Evolutionary conservation across 306 rosid species (phyloP).

Genomic region (Malus asiatica): DNA sequence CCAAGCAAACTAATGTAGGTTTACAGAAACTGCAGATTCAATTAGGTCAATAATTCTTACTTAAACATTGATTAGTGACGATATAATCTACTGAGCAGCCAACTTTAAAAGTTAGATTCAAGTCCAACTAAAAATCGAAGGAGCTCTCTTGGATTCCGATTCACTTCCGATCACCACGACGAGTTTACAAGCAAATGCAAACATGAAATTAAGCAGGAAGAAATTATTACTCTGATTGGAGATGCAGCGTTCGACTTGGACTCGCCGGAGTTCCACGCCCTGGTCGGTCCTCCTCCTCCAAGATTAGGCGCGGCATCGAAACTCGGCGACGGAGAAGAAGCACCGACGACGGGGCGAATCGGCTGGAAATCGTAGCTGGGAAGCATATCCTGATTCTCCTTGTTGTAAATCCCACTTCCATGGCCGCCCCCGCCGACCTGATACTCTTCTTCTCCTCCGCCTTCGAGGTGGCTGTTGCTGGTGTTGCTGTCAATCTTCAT

Average conservation of each 20-base stretch:
- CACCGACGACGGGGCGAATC: conserved; percentile 43
- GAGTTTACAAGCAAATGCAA: not conserved
- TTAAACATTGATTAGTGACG: no score
- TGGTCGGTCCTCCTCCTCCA: conserved; percentile 20
- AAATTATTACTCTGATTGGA: conserved; percentile 32
- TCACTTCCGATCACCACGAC: not conserved
- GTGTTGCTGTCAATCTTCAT: not conserved
- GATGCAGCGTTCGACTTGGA: conserved; percentile 37
- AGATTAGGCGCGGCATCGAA: conserved; percentile 35
- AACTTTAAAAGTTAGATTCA: not conserved
- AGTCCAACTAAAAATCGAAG: not conserved
- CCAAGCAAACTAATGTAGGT: not conserved
- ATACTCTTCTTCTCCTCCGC: conserved; percentile 22
- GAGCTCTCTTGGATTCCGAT: not conserved
- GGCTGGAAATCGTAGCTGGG: conserved; percentile 90
- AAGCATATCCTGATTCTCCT: conserved; percentile 39
- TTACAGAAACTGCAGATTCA: not conserved
- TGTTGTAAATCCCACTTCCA: conserved; percentile 33
- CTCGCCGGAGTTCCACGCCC: conserved; percentile 51
- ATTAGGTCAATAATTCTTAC: not conserved
- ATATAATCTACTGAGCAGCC: not conserved
- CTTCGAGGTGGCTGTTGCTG: conserved; percentile 19
- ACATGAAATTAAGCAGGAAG: not conserved
- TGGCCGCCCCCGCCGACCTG: conserved; percentile 18
- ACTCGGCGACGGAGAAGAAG: conserved; percentile 26